These are phyloP conservation scores for Chenopodium berlandieri DNA, from an alignment of 148 eudicot species.

Conservation along the genomic window DNA sequence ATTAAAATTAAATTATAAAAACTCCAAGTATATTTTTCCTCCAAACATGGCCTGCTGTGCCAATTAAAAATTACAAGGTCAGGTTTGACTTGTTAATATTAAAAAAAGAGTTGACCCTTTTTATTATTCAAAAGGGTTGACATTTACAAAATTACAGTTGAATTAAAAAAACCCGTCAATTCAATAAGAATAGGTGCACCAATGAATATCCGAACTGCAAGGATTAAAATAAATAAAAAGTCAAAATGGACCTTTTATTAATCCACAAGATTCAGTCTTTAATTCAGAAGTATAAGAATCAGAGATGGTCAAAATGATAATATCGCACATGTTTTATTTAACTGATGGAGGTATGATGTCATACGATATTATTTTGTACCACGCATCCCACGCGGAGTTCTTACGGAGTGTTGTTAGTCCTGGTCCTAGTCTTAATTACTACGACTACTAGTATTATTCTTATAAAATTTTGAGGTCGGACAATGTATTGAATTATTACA, in stretches of 20 bases:
- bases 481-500: too few relatives aligned
- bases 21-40: not conserved
- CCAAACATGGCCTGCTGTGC: not conserved
- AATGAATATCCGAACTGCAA: not conserved
- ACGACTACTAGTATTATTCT: too few relatives aligned
- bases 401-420: too few relatives aligned
- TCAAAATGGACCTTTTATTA: not conserved
- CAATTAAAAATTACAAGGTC: not conserved
- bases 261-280: not conserved
- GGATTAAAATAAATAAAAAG: not conserved
- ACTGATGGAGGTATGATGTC: not conserved
- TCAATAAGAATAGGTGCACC: not conserved
- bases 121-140: not conserved
- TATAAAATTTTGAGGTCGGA: too few relatives aligned
- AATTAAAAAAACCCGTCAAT: not conserved
- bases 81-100: too few relatives aligned
- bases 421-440: too few relatives aligned
- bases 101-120: not conserved
- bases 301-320: not conserved
- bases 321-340: not conserved
- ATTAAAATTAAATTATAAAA: too few relatives aligned
- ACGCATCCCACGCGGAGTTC: not conserved
- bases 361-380: not conserved
- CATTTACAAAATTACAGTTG: not conserved
- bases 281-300: not conserved